Conservation (phyloP, 805 yeast genomes). For the Pichia heedii region DNA sequence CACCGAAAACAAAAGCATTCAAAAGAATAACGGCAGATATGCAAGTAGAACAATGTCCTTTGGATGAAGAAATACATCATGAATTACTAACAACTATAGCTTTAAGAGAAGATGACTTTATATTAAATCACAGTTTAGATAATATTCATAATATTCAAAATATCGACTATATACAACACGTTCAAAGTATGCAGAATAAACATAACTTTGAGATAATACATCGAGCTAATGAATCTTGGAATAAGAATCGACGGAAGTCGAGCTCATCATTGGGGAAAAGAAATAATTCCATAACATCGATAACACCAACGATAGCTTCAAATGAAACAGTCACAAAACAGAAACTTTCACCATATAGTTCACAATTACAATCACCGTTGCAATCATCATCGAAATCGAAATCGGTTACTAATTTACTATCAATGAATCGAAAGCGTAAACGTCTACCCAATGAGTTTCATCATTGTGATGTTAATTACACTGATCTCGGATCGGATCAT, state of each 20-base stretch:
- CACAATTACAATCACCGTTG: too few relatives aligned
- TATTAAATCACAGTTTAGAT: constrained; percentile 13
- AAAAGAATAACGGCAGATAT: constrained; percentile 27
- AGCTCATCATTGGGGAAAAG: constrained; percentile 9
- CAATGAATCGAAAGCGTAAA: not conserved
- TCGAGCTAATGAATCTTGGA: constrained; percentile 31
- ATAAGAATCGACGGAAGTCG: constrained; percentile 17
- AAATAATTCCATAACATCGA: not conserved
- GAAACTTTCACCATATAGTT: too few relatives aligned
- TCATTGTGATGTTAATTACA: not conserved
- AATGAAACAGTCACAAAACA: not conserved
- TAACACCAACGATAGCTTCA: constrained; percentile 1
- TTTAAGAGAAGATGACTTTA: constrained; percentile 23
- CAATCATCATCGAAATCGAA: not conserved
- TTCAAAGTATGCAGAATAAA: constrained; percentile 16
- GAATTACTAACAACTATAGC: constrained; percentile 28
- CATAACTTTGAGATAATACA: constrained; percentile 28
- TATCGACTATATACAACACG: constrained; percentile 18
- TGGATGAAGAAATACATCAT: constrained; percentile 28
- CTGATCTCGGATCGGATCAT: not conserved
- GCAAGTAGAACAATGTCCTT: constrained; percentile 27
- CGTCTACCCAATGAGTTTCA: not conserved
- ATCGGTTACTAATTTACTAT: not conserved
- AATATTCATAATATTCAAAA: constrained; percentile 2
- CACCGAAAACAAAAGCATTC: constrained; percentile 29